These are phyloP conservation scores for Claviceps pazoutovae DNA, from an alignment of 2,329 filamentous ascomycete species.

Conservation along the genomic window DNA sequence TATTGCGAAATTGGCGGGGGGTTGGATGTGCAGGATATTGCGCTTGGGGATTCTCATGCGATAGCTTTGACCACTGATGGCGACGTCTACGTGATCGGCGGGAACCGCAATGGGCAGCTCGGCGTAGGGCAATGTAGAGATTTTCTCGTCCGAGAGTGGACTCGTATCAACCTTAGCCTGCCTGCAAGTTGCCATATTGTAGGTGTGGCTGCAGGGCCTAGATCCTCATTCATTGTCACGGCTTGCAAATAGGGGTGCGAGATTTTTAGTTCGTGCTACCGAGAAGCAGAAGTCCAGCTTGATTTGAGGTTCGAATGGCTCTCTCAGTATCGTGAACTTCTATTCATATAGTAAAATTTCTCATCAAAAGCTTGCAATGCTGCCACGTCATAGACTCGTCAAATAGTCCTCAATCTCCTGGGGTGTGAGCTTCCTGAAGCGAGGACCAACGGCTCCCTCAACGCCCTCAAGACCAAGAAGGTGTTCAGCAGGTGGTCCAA, in stretches of 20 bases:
- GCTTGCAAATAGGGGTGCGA: neutral
- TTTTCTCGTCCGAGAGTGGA: conserved; percentile 21
- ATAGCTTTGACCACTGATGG: conserved; percentile 36
- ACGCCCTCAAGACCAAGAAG: conserved; percentile 84
- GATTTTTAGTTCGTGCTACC: neutral
- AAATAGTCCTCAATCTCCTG: conserved; percentile 99
- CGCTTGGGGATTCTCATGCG: conserved; percentile 44
- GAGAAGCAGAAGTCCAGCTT: neutral
- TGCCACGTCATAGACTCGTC: conserved; percentile 69
- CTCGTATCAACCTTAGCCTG: conserved; percentile 17
- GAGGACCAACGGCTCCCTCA: conserved; percentile 67
- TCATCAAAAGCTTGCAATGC: conserved; percentile 11
- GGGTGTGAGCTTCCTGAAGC: conserved; percentile 88
- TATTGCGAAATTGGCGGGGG: conserved; percentile 32
- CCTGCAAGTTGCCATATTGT: conserved; percentile 16
- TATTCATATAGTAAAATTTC: conserved; percentile 31
- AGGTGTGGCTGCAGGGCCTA: conserved; percentile 34
- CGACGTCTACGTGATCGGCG: conserved; percentile 40
- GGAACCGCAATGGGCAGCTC: conserved; percentile 45
- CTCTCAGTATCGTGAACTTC: conserved; percentile 26
- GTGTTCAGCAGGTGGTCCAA: conserved; percentile 86
- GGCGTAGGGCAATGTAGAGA: conserved; percentile 23
- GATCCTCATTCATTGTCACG: conserved; percentile 35
- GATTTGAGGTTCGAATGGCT: conserved; percentile 6
- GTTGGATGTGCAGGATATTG: conserved; percentile 41